Base-by-base conservation (phyloP, 495 filamentous ascomycete species). In the Endocarpon pusillum region DNA sequence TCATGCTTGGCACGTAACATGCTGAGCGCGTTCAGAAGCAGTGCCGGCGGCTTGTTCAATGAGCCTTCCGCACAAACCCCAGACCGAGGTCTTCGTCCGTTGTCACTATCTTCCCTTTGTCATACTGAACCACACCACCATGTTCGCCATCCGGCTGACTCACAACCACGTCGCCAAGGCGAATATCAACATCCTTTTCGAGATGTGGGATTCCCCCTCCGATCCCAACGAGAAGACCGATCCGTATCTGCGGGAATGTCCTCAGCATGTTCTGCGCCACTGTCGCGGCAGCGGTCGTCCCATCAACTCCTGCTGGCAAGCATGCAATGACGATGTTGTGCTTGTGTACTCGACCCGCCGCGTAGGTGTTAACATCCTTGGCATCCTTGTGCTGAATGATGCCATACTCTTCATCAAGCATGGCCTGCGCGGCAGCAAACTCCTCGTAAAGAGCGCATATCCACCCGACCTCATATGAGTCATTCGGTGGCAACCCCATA, bases 391-490 rank as follows among this genome's bases (percentile, higher is more conserved):
- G 24, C 7, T 25, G 14, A 4, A 47, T 33, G 18, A 11, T 22
- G 21, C 22, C 12, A 32, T 45, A 32, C 29, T 37, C 33, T 39
- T 55, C 50, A 25, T 68, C 59, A 5, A 67, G 44, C 34, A 56
- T 48, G 3, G 30, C 39, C 25, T 26, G 20, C 10, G 52, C 59
- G 2, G 62, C 59, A 15, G 47, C 40, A 3, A 43, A 26, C 35
- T 66, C 64, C 12, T 51, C 41, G 2, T 25, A 19, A 3, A 65
- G 41, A 3, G 59, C 50, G 35, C 52, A 59, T 18, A 68, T 55
- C 55, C 57, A 62, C 18, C 56, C 64, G 3, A 69, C 47, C 0
- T 45, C 59, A 40, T 63, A 68, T n/a, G n/a, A n/a, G n/a, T n/a
- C n/a, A n/a, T n/a, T n/a, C n/a, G n/a, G n/a, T n/a, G n/a, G n/a